Evolutionary conservation across 345 rosid species (phyloP), one percentile per base, ranked within the genome.

Genomic region (Conringia planisiliqua): DNA sequence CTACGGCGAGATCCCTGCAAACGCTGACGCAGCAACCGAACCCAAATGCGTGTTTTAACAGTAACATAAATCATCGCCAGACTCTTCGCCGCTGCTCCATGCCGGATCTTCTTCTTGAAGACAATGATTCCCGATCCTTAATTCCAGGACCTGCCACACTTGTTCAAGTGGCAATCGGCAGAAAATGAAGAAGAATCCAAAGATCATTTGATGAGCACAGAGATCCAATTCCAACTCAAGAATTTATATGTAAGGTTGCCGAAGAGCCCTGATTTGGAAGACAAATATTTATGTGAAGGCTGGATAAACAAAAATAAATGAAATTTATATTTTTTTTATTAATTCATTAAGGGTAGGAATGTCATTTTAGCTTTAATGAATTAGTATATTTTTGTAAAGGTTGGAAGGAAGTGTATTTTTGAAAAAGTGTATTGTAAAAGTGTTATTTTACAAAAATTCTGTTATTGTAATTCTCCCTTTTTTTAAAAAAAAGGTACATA

Each of bases 121-220:
- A 62, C 0, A 70, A 70, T 52, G 32, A 66, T 38, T 58, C 77
- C 12, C 75, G 52, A 65, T 16, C 68, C 18, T 61, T 77, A 32
- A 81, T 93, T 42, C 92, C 97, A 0, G 98, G 98, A 51, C 97
- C 94, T 27, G 97, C 94, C 0, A 87, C 89, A 17, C 64, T 81
- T 47, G 82, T 89, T 24, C 92, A 86, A 72, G 79, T 75, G 35
- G 97, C 92, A 10, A 88, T 93, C 85, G 83, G 74, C 6, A 84
- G 88, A 85, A 81, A 72, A 57, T 27, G 63, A 77, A 72, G 13
- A 51, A 73, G 59, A 40, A 67, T 35, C 71, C 63, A 6, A 60
- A n/a, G 20, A 69, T 54, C 66, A 14, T 70, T 71, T 8, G 73
- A 62, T 33, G 64, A 59, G 13, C 72, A 59, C 0, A 84, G 83